Percentiles rank a stretch among this genome's conserved stretches.
Conservation (phyloP, 257 asterid genomes). For the Anisodus tanguticus region DNA sequence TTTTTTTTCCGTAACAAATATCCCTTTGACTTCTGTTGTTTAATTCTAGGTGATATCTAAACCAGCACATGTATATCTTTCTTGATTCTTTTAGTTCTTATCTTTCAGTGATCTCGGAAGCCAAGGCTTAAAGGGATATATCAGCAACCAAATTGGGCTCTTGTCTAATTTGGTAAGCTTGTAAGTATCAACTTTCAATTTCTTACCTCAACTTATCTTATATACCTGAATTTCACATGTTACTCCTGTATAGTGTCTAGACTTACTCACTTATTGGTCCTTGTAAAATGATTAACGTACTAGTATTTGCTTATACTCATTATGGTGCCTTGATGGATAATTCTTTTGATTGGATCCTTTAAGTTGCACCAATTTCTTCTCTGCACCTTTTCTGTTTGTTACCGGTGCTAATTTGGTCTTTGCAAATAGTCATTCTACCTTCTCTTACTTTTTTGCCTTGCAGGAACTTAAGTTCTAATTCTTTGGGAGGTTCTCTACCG, state of each 20-base stretch:
- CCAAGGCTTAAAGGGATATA: slow-evolving; percentile 89
- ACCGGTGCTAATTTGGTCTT: not conserved
- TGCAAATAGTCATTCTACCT: slow-evolving; percentile 22
- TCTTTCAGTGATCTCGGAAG: slow-evolving; percentile 82
- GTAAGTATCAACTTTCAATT: slow-evolving; percentile 63
- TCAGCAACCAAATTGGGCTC: slow-evolving; percentile 70
- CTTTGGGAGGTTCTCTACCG: slow-evolving; percentile 75
- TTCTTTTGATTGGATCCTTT: slow-evolving; percentile 28
- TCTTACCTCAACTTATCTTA: slow-evolving; percentile 28
- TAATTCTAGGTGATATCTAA: not conserved
- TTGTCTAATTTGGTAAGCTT: slow-evolving; percentile 91
- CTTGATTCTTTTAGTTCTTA: slow-evolving; percentile 25
- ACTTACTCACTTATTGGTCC: not conserved
- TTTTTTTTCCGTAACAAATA: too few relatives aligned
- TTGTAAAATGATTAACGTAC: not conserved
- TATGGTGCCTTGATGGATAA: not conserved
- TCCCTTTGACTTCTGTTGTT: too few relatives aligned
- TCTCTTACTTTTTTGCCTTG: slow-evolving; percentile 33
- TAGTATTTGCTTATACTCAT: not conserved
- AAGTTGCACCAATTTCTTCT: slow-evolving; percentile 24
- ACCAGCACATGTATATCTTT: not conserved
- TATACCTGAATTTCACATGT: not conserved
- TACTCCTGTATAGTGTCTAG: not conserved
- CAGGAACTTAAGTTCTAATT: slow-evolving; percentile 86
- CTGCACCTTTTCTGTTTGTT: not conserved